A percentile compares a stretch with the other conserved stretches of the same genome.
These are phyloP conservation scores for Calonectria ilicicola DNA, from an alignment of 2,329 filamentous ascomycete species.

Conservation along the genomic window DNA sequence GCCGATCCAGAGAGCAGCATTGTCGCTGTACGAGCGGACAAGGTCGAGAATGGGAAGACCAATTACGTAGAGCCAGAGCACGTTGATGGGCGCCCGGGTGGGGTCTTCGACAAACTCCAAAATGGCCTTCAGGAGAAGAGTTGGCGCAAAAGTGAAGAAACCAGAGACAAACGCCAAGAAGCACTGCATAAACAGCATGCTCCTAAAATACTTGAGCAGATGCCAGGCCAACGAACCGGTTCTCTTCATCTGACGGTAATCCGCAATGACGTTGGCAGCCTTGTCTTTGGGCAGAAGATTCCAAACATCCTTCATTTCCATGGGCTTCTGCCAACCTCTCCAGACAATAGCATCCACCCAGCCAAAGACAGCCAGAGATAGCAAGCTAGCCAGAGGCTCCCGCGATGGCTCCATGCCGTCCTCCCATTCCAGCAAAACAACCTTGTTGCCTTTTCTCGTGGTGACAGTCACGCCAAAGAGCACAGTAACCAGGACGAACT, in stretches of 20 bases:
- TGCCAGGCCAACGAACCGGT: slow-evolving; percentile 84
- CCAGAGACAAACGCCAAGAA: slow-evolving; percentile 83
- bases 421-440: slow-evolving; percentile 89
- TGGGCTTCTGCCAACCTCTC: slow-evolving; percentile 86
- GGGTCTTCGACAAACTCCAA: slow-evolving; percentile 94
- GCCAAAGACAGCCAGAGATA: slow-evolving; percentile 87
- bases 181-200: slow-evolving; percentile 80
- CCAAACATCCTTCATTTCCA: slow-evolving; percentile 91
- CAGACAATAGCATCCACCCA: slow-evolving; percentile 94
- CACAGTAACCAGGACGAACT: slow-evolving; percentile 81
- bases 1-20: slow-evolving; percentile 91
- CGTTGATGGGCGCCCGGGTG: slow-evolving; percentile 79
- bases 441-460: slow-evolving; percentile 92
- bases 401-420: slow-evolving; percentile 87
- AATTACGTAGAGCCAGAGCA: slow-evolving; percentile 96
- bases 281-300: slow-evolving; percentile 91
- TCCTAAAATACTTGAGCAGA: slow-evolving; percentile 86
- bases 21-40: slow-evolving; percentile 84
- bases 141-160: slow-evolving; percentile 90
- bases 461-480: slow-evolving; percentile 82
- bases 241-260: slow-evolving; percentile 88
- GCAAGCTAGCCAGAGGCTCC: slow-evolving; percentile 87
- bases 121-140: slow-evolving; percentile 89
- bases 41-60: slow-evolving; percentile 87
- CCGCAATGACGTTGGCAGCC: slow-evolving; percentile 80